Conservation (phyloP, 148 eudicot species). For the Nyssa sinensis region DNA sequence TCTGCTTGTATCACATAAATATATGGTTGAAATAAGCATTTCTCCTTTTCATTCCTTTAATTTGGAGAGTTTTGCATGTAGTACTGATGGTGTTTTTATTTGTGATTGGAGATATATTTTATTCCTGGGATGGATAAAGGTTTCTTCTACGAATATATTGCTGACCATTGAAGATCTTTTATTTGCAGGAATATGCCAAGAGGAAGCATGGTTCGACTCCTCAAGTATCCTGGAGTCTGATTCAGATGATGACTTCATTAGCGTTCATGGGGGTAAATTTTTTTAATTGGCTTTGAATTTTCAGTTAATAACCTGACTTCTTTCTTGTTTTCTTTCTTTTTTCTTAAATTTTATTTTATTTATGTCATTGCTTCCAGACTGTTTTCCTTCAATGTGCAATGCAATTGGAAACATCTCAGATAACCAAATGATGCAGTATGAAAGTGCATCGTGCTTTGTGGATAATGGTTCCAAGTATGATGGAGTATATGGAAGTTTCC, state of each 20-base stretch:
- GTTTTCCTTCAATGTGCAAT: conserved; percentile 4
- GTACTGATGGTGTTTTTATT: not conserved
- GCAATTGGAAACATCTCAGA: not conserved
- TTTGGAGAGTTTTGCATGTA: not conserved
- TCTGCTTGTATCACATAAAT: not conserved
- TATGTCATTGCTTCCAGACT: conserved; percentile 4
- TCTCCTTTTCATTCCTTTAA: not conserved
- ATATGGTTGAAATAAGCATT: not conserved
- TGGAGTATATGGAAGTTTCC: too few relatives aligned
- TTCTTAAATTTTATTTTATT: not conserved
- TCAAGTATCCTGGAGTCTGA: conserved; percentile 69
- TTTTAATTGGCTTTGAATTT: not conserved
- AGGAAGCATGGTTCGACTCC: conserved; percentile 88
- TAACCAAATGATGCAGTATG: not conserved
- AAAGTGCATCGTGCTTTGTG: not conserved
- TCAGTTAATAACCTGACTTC: not conserved
- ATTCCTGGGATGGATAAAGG: not conserved
- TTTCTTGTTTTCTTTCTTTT: not conserved
- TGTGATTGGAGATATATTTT: not conserved
- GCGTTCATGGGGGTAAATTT: conserved; percentile 61
- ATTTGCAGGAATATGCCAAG: conserved; percentile 47
- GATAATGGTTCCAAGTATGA: not conserved
- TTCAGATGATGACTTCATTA: conserved; percentile 73
- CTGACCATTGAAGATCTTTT: not conserved
- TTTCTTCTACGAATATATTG: not conserved